Percentiles rank a stretch among this genome's conserved stretches.
These are phyloP conservation scores for Debaryomyces castellii DNA, from an alignment of 805 yeast genomes.

Conservation along the genomic window DNA sequence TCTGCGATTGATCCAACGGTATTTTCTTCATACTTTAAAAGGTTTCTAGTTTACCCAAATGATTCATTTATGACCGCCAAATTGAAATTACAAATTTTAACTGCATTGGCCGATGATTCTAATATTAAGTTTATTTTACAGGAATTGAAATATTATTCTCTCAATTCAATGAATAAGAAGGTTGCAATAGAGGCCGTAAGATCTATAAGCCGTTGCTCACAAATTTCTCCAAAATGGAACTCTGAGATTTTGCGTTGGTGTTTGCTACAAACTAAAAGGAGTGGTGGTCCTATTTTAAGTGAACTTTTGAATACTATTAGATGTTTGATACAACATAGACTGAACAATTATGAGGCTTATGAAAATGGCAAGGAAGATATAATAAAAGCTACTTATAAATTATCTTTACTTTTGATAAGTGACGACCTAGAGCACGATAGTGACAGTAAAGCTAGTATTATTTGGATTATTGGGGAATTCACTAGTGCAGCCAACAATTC, in stretches of 20 bases:
- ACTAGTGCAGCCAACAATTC: constrained; percentile 33
- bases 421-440: constrained; percentile 20
- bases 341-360: constrained; percentile 10
- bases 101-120: constrained; percentile 53
- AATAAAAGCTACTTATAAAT: constrained; percentile 52
- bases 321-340: constrained; percentile 62
- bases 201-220: constrained; percentile 62
- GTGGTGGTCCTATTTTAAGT: constrained; percentile 42
- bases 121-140: constrained; percentile 53
- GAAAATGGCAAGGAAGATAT: constrained; percentile 34
- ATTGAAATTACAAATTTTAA: constrained; percentile 60
- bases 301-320: constrained; percentile 75
- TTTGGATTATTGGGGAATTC: constrained; percentile 92
- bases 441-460: constrained; percentile 74
- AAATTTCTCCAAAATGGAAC: constrained; percentile 47
- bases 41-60: constrained; percentile 56
- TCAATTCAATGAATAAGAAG: constrained; percentile 11
- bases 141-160: constrained; percentile 59
- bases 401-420: constrained; percentile 34
- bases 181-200: constrained; percentile 50
- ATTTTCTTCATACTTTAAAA: constrained; percentile 36
- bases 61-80: constrained; percentile 48
- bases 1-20: constrained; percentile 29
- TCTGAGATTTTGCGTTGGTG: constrained; percentile 64
- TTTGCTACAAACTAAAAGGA: constrained; percentile 42